Percentiles rank a stretch among this genome's conserved stretches.
phyloP scores from a whole-genome alignment of 2,329 filamentous ascomycete species.

The Cercospora berteroae region DNA sequence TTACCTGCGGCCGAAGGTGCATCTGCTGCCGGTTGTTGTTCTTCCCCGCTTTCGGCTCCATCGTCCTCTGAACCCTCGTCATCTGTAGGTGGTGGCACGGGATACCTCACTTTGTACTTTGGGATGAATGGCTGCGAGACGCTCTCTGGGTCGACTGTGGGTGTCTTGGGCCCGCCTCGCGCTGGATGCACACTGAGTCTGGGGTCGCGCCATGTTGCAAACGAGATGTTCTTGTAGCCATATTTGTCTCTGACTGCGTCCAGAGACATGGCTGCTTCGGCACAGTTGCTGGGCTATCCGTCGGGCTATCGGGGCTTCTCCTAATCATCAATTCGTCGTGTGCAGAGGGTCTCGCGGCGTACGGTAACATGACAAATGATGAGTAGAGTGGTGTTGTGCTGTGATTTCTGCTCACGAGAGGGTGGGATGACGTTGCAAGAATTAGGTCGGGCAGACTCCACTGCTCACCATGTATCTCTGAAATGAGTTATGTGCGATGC shows the following conservation, averaged over 20 bases:
- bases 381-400: neutral
- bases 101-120: conserved; percentile 30
- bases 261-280: conserved; percentile 17
- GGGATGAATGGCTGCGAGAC: conserved; percentile 26
- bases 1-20: neutral
- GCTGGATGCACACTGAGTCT: conserved; percentile 28
- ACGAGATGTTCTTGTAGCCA: conserved; percentile 26
- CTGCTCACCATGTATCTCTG: neutral
- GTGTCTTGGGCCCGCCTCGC: conserved; percentile 28
- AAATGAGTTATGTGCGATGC: neutral
- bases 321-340: neutral
- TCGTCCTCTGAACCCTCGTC: conserved; percentile 28
- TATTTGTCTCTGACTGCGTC: conserved; percentile 28
- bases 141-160: conserved; percentile 26
- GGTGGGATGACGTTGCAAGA: conserved; percentile 19
- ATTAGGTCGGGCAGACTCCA: conserved; percentile 9
- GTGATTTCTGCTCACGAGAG: conserved; percentile 14
- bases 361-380: conserved; percentile 18
- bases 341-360: neutral
- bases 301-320: neutral
- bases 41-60: conserved; percentile 12
- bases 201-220: conserved; percentile 33
- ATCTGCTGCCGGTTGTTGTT: neutral
- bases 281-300: neutral
- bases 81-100: conserved; percentile 29